Percentiles rank a stretch among this genome's conserved stretches.
These are phyloP conservation scores for Decorospora gaudefroyi DNA, from an alignment of 2,329 filamentous ascomycete species.

Conservation along the genomic window DNA sequence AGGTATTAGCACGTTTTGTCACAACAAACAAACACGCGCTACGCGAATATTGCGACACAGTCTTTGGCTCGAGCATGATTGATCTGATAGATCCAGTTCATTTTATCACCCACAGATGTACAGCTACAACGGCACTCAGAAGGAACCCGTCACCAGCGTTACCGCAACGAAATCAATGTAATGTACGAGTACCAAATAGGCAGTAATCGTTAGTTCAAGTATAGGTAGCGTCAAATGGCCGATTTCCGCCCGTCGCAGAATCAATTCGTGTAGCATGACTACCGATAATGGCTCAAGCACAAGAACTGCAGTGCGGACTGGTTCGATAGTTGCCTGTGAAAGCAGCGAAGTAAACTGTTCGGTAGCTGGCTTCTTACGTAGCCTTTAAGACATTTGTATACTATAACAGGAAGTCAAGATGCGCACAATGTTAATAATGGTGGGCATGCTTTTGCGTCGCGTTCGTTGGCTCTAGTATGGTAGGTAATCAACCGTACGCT, in stretches of 20 bases:
- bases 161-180: conserved; percentile 13
- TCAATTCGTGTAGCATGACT: conserved; percentile 19
- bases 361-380: too few relatives aligned
- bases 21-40: too few relatives aligned
- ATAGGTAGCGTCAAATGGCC: conserved; percentile 23
- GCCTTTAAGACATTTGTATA: too few relatives aligned
- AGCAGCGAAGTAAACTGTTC: neutral
- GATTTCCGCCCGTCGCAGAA: conserved; percentile 24
- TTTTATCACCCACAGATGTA: conserved; percentile 30
- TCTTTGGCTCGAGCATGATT: too few relatives aligned
- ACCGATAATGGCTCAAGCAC: conserved; percentile 15
- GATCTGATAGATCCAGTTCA: too few relatives aligned
- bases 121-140: conserved; percentile 26
- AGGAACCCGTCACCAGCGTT: conserved; percentile 14
- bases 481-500: too few relatives aligned
- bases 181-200: conserved; percentile 18
- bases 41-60: too few relatives aligned
- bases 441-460: too few relatives aligned
- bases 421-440: too few relatives aligned
- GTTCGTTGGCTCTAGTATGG: too few relatives aligned
- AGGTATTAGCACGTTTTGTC: too few relatives aligned
- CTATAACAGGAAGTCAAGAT: too few relatives aligned
- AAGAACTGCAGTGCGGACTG: conserved; percentile 6
- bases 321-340: conserved; percentile 10
- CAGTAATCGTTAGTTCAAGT: conserved; percentile 11